Conservation (phyloP, 2,329 filamentous ascomycete genomes). For the Ilyonectria destructans region DNA sequence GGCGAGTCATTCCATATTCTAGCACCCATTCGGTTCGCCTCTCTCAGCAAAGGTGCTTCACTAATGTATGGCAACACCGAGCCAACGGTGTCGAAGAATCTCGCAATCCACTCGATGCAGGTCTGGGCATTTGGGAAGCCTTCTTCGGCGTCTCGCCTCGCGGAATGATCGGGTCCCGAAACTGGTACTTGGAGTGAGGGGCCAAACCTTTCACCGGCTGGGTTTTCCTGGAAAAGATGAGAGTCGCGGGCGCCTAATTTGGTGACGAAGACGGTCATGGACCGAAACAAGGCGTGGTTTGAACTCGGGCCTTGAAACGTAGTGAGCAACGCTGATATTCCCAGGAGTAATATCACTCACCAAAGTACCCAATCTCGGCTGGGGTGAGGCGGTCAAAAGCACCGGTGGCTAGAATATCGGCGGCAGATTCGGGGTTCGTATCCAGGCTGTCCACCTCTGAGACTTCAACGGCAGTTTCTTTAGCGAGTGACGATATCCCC, state of each 20-base stretch:
- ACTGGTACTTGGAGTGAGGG: not conserved
- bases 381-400: constrained; percentile 49
- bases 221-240: constrained; percentile 32
- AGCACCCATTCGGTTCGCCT: constrained; percentile 39
- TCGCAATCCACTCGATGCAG: constrained; percentile 42
- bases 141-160: constrained; percentile 11
- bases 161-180: not conserved
- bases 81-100: constrained; percentile 52
- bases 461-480: constrained; percentile 18
- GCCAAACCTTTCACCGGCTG: constrained; percentile 13
- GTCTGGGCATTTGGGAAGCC: constrained; percentile 36
- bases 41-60: constrained; percentile 40
- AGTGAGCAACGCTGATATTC: not conserved
- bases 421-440: constrained; percentile 42
- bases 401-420: constrained; percentile 49
- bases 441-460: constrained; percentile 22
- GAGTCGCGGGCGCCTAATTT: constrained; percentile 41
- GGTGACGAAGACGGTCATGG: constrained; percentile 47
- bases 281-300: constrained; percentile 52
- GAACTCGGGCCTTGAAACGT: constrained; percentile 47
- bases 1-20: constrained; percentile 29
- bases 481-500: constrained; percentile 16
- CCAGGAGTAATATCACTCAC: constrained; percentile 26
- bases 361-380: constrained; percentile 49
- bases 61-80: constrained; percentile 47